These are phyloP conservation scores for Hemileccinum rubropunctum DNA, from an alignment of 768 basidiomycete species.

Conservation along the genomic window DNA sequence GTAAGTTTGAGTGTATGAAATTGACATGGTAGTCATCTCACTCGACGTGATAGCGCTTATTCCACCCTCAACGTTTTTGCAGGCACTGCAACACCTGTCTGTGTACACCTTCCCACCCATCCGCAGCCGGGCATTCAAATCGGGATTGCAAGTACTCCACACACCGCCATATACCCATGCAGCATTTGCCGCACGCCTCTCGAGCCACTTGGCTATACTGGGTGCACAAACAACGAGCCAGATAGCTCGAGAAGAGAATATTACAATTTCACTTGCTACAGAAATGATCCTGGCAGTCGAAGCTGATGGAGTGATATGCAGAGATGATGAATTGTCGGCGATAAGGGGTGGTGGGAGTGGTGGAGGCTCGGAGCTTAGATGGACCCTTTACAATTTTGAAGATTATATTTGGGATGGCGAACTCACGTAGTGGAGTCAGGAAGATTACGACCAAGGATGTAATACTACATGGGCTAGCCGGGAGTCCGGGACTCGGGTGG, in stretches of 20 bases:
- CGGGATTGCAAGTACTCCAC: conserved; percentile 79
- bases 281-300: conserved; percentile 83
- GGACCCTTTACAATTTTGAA: conserved; percentile 67
- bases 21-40: background rate
- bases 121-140: conserved; percentile 60
- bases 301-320: conserved; percentile 62
- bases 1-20: conserved; percentile 37
- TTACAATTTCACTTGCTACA: conserved; percentile 68
- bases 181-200: conserved; percentile 68
- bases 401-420: conserved; percentile 79
- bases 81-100: conserved; percentile 67
- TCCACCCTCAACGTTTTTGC: conserved; percentile 83
- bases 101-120: conserved; percentile 66
- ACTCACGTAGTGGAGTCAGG: conserved; percentile 2
- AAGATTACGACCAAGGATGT: conserved; percentile 9
- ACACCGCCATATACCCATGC: conserved; percentile 70
- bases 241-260: conserved; percentile 65
- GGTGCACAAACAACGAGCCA: conserved; percentile 63
- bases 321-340: conserved; percentile 59
- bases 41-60: conserved; percentile 64
- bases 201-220: conserved; percentile 46
- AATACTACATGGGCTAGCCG: background rate
- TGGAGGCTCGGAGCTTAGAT: conserved; percentile 61
- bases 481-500: background rate
- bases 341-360: conserved; percentile 41